Evolutionary conservation across 441 rosid species (phyloP).

Genomic region (Pelargonium cotyledonis): DNA sequence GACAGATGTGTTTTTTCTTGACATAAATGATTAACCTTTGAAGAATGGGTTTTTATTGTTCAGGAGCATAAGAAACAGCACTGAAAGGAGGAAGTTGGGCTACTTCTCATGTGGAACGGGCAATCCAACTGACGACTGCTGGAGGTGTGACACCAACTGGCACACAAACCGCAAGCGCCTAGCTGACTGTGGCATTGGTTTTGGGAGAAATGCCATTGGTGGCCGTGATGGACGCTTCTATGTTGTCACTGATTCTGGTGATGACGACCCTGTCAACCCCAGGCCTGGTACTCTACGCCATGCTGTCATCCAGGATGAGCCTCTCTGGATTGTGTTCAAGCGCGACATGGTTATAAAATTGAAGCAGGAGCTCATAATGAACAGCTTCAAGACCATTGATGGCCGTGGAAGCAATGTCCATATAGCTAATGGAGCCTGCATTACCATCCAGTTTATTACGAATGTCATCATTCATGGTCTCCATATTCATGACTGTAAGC

Average conservation of each 20-base stretch:
- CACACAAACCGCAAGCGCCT: slow-evolving; percentile 79
- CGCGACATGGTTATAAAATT: slow-evolving; percentile 85
- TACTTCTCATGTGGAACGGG: slow-evolving; percentile 87
- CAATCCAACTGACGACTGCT: slow-evolving; percentile 87
- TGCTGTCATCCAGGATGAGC: slow-evolving; percentile 78
- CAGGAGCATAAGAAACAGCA: slow-evolving; percentile 69
- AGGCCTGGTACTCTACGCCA: slow-evolving; percentile 86
- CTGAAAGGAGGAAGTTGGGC: slow-evolving; percentile 74
- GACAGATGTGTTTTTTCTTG: not conserved
- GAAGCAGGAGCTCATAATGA: slow-evolving; percentile 79
- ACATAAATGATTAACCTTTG: not conserved
- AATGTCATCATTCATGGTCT: slow-evolving; percentile 85
- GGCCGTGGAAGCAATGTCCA: slow-evolving; percentile 85
- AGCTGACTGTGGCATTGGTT: slow-evolving; percentile 88
- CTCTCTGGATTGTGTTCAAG: slow-evolving; percentile 83
- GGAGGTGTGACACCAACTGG: slow-evolving; percentile 89
- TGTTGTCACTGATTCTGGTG: slow-evolving; percentile 73
- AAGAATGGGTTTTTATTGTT: slow-evolving; percentile 13
- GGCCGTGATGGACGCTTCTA: slow-evolving; percentile 91
- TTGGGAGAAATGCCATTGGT: slow-evolving; percentile 84
- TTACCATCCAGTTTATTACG: slow-evolving; percentile 75
- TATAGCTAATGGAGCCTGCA: slow-evolving; percentile 82
- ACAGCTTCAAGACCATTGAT: slow-evolving; percentile 90
- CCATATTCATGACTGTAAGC: slow-evolving; percentile 80
- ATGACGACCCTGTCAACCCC: slow-evolving; percentile 74